Evolutionary conservation across 2,329 filamentous ascomycete genomes (phyloP).

Genomic region (Fusarium stilboides): DNA sequence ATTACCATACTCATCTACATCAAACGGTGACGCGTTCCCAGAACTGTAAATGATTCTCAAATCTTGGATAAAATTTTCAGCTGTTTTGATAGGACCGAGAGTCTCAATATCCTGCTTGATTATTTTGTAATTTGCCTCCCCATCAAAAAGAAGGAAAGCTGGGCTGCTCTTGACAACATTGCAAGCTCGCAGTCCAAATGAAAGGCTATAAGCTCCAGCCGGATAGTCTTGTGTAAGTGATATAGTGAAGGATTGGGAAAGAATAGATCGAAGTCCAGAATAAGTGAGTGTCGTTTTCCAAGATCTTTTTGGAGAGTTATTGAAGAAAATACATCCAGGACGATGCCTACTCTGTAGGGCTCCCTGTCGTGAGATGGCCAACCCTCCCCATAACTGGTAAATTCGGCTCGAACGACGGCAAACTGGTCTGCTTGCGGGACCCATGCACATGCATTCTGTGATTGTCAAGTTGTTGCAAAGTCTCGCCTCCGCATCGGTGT

Average conservation of each 20-base stretch:
- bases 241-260: accelerated
- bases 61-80: neutral
- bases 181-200: neutral
- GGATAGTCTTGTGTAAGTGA: accelerated
- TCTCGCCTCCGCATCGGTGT: neutral
- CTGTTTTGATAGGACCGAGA: accelerated
- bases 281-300: neutral
- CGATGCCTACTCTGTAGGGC: neutral
- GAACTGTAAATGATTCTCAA: neutral
- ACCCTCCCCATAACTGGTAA: neutral
- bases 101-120: too few species aligned
- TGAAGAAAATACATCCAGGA: neutral
- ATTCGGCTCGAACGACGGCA: neutral
- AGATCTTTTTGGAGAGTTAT: accelerated
- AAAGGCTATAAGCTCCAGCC: neutral
- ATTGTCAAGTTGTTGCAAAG: neutral
- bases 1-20: neutral
- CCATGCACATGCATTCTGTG: neutral
- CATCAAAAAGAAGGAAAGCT: neutral
- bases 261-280: accelerated
- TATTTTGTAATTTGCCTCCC: too few species aligned
- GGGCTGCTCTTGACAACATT: neutral
- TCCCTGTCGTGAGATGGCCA: neutral
- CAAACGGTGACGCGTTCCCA: neutral
- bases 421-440: neutral